Base-by-base conservation (phyloP, 352 stramenopile genomes). In the Thraustochytrium striatum region DNA sequence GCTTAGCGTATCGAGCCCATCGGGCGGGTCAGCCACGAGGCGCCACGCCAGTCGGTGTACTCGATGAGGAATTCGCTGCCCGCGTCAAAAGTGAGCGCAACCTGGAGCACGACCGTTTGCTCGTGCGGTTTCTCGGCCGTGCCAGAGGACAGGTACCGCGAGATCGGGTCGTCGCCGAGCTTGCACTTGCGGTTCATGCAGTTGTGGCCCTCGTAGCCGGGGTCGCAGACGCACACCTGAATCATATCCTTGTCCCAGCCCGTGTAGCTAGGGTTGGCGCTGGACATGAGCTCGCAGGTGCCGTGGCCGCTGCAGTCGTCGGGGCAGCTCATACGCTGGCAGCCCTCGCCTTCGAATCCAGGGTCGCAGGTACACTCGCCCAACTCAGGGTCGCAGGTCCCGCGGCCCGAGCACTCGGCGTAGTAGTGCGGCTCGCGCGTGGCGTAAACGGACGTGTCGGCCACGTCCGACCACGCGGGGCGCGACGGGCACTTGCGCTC, bases 291-390 rank as follows among this genome's bases (percentile, higher is more conserved):
- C 36, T 75, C 58, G 47, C 70, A 80, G 21, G 55, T 69, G 30
- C 70, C 70, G 33, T 80, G 70, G 57, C 70, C 70, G 28, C 52
- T 72, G 47, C 70, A 80, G 16, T 30, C 55, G 33, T 32, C 41
- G 19, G 70, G 70, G 70, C 62, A 82, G 8, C 21, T 38, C 50
- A 57, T 87, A 81, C 91, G 86, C 75, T 94, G 87, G 80, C 91
- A 95, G 11, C 89, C 90, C 69, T 94, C 94, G 83, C 91, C 91
- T 61, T 91, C 88, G 83, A 93, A 97, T 5, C 90, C 90, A 3
- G 87, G 82, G 69, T 90, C 93, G 86, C 92, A 97, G 3, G 88
- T 78, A 86, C 92, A 97, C 58, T 88, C 78, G 21, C 92, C 92
- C 44, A 89, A 90, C n/a, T 68, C n/a, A 81, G 88, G 86, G 86